Evolutionary conservation across 108 stramenopile genomes (phyloP).

Genomic region (Skeletonema grethae): DNA sequence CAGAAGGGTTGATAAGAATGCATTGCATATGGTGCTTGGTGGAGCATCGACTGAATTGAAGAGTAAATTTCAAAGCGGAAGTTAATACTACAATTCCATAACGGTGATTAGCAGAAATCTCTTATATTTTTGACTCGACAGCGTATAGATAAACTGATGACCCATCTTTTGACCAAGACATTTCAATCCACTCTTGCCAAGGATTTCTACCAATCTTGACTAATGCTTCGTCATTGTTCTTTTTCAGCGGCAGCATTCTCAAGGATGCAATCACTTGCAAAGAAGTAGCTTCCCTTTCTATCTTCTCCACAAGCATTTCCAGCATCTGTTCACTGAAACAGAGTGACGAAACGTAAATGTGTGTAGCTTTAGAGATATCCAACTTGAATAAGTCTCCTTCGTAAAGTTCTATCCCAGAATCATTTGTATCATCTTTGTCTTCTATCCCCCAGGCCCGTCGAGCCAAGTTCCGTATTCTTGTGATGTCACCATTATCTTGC

Average conservation of each 20-base stretch:
- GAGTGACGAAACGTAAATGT: conserved; percentile 65
- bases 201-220: conserved; percentile 38
- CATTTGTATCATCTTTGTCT: conserved; percentile 10
- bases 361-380: conserved; percentile 63
- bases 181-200: conserved; percentile 55
- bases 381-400: conserved; percentile 63
- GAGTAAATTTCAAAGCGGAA: conserved; percentile 76
- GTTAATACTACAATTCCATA: conserved; percentile 6
- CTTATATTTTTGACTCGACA: conserved; percentile 24
- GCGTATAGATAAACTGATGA: conserved; percentile 62
- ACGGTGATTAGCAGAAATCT: not conserved
- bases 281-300: conserved; percentile 29
- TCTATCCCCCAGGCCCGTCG: conserved; percentile 21
- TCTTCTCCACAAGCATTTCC: conserved; percentile 44
- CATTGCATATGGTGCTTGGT: conserved; percentile 72
- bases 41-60: conserved; percentile 74
- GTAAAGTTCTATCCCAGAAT: conserved; percentile 39
- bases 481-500: conserved; percentile 14
- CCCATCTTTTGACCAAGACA: conserved; percentile 69
- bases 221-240: not conserved
- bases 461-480: conserved; percentile 26
- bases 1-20: conserved; percentile 85
- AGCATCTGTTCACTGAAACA: conserved; percentile 66
- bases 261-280: conserved; percentile 65
- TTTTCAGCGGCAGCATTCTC: conserved; percentile 36